Evolutionary conservation across 2,329 filamentous ascomycete genomes (phyloP), one percentile per base, ranked within the genome.

Genomic region (Aspergillus ibericus): DNA sequence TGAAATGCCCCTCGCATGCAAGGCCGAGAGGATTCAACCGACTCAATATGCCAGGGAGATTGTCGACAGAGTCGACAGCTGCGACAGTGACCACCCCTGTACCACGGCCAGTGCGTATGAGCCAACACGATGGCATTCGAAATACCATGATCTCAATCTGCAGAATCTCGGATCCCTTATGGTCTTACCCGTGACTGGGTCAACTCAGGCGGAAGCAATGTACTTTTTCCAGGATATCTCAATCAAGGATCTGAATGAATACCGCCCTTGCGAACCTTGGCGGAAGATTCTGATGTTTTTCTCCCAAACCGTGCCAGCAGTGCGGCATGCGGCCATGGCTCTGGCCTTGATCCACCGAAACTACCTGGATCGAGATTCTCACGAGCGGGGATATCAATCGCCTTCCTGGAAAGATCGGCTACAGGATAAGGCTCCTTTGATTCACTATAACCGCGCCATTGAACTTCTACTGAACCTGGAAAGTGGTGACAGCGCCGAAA

Each of bases 281-380:
- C 68, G 66, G 15, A 67, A 66, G 16, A 74, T 68, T 40, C 68
- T 76, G 51, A 70, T 75, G 66, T 70, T 66, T 64, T 75, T 75
- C 60, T 68, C 71, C 22, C 73, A 64, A 55, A 64, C 63, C 49
- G 60, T 66, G 29, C 72, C 69, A 64, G 62, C 70, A 49, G 72
- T 76, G 35, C 68, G 71, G n/a, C 57, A 73, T 66, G 75, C 75
- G 36, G 70, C 72, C 50, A 66, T 68, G 49, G 72, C 69, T 54
- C 66, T 64, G 29, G 56, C 63, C 35, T 42, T 63, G 47, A 44
- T 64, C 35, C 62, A 75, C 55, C 66, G 65, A 53, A 66, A 61
- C 32, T 65, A 68, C 55, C 47, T 70, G 34, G 52, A 69, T 54
- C 46, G 58, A 44, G 32, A 62, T 55, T 64, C 60, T 13, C 42